Evolutionary conservation across 495 filamentous ascomycete species (phyloP), one percentile per base, ranked within the genome.

Genomic region (Neurospora pannonica): DNA sequence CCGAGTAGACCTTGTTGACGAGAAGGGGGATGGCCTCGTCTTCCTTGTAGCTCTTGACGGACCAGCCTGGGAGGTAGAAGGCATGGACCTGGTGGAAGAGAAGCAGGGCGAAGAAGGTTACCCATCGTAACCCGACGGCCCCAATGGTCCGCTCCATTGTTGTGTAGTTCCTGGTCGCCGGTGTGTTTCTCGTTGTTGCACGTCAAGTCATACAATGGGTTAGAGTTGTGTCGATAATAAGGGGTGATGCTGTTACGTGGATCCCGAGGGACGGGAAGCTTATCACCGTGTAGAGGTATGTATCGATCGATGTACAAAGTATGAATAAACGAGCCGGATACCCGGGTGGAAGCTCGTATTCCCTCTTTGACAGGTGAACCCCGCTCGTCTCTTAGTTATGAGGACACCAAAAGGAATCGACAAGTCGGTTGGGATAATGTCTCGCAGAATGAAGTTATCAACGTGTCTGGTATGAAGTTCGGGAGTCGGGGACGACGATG

Each of bases 1-100:
- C 94, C 75, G 94, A 97, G 84, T 95, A 97, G 78, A 97, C 92
- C 82, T 98, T 97, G 84, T 98, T 98, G 72, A 96, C 93, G n/a
- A 94, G 89, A 7, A 98, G 87, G 0, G 94, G 94, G 37, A 97
- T 94, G 5, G 90, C 84, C 77, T 97, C 92, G 80, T 89, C 87
- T 74, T 95, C 91, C 71, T 87, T 86, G 81, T 97, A 98, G 79
- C 89, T 93, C 76, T 91, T 93, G 77, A 96, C 90, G 9, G 91
- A 92, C 84, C 90, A 92, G 70, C 92, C 91, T 92, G 92, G 92
- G 76, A 95, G 91, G 81, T 95, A 95, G 79, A 94, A 94, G 38
- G 92, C 91, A 72, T 88, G 84, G 31, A 82, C 71, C n/a, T 72
- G 77, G 24, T 78, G 77, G 31, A 76, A 78, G 48, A 82, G 43